Evolutionary conservation across 2,329 filamentous ascomycete genomes (phyloP), one percentile per base, ranked within the genome.

Genomic region (Penicillium sumatraense): DNA sequence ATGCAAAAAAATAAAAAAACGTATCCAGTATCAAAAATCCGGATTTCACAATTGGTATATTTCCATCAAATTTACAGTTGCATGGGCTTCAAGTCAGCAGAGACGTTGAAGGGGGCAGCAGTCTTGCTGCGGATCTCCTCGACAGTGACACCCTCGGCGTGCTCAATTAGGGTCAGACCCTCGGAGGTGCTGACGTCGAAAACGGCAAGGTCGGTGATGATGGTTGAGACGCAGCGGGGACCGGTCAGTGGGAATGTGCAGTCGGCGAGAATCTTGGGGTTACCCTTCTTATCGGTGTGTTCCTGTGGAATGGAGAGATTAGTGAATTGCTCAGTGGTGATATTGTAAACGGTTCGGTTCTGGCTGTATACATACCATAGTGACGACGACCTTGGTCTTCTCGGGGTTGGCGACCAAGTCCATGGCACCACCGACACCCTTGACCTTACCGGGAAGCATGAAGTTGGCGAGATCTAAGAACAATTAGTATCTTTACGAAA

Each of bases 401-500:
- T 87, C 84, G 1, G 87, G 87, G 75, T 89, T 89, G 56, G 85
- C 86, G 13, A 90, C 86, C n/a, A 90, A 76, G 69, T 90, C 87
- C 87, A 90, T 90, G 44, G 87, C 87, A 48, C 87, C 87, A 56
- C 91, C 91, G 84, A 96, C 93, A 46, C 91, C 91, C 82, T 95
- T 95, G 49, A 73, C 85, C 77, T 93, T 95, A 49, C 91, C 91
- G 0, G 91, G 91, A 62, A 96, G 88, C 88, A 95, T 95, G 80
- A 91, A 96, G 78, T 95, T 95, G 53, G 91, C 91, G 50, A 96
- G 77, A 70, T 96, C 91, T 53, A 24, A 11, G 6, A 13, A n/a
- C 10, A 14, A 26, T 66, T 36, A 62, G 55, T 42, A 20, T 21
- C n/a, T n/a, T n/a, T n/a, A n/a, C n/a, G n/a, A n/a, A 18, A 26